Evolutionary conservation across 2,329 filamentous ascomycete species (phyloP).

Genomic region (Colletotrichum sp.): DNA sequence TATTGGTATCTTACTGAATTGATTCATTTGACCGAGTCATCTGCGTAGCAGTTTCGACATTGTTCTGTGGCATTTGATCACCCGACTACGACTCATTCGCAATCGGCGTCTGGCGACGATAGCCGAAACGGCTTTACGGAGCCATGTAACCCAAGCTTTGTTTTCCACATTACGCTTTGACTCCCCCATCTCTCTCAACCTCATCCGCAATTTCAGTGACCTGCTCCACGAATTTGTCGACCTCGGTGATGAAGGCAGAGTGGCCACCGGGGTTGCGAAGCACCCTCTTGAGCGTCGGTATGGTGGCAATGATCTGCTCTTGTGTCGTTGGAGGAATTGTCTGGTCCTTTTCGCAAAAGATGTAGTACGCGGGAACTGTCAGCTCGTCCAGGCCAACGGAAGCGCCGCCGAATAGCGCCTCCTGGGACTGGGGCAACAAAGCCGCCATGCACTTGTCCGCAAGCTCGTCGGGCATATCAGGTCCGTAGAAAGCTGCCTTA

Average conservation of each 20-base stretch:
- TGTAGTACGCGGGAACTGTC: neutral
- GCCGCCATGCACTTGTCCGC: neutral
- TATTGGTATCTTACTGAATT: neutral
- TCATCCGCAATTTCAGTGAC: neutral
- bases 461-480: neutral
- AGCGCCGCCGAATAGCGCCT: neutral
- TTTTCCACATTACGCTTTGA: neutral
- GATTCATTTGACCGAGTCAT: neutral
- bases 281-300: neutral
- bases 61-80: neutral
- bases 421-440: neutral
- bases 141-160: neutral
- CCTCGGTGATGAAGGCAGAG: neutral
- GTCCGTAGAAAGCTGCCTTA: slow-evolving; percentile 3
- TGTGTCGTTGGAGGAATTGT: neutral
- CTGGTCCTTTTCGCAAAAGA: slow-evolving; percentile 7
- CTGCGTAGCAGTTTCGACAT: neutral
- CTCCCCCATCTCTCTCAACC: neutral
- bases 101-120: neutral
- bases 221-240: neutral
- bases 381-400: neutral
- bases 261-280: slow-evolving; percentile 4
- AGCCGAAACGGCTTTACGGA: neutral
- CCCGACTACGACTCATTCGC: neutral
- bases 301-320: neutral